Evolutionary conservation across 2,329 filamentous ascomycete species (phyloP).

Genomic region (Colletotrichum sp.): DNA sequence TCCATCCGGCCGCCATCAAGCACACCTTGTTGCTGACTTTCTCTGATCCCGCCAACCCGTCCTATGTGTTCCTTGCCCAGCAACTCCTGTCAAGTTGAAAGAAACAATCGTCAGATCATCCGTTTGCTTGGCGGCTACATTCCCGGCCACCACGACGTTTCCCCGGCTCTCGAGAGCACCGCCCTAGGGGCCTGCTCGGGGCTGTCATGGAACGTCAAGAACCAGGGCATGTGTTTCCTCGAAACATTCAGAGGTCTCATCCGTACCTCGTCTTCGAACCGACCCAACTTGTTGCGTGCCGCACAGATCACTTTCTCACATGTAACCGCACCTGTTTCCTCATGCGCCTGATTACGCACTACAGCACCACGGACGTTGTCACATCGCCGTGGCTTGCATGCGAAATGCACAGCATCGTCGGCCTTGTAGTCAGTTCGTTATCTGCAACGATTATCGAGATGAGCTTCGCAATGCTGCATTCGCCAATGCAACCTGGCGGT

Average conservation of each 20-base stretch:
- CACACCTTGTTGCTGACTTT: not conserved
- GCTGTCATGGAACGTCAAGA: not conserved
- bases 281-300: not conserved
- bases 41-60: constrained; percentile 2
- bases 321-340: constrained; percentile 4
- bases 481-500: not conserved
- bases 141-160: not conserved
- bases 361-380: not conserved
- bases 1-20: not conserved
- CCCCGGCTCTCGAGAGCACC: not conserved
- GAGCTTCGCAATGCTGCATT: not conserved
- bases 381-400: not conserved
- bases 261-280: not conserved
- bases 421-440: too few relatives aligned
- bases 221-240: not conserved
- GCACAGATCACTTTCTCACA: constrained; percentile 16
- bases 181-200: not conserved
- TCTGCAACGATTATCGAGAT: not conserved
- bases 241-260: constrained; percentile 1
- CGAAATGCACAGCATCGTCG: not conserved
- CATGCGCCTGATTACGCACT: not conserved
- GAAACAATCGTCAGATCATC: constrained; percentile 1
- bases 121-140: not conserved
- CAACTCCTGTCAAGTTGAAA: constrained; percentile 5
- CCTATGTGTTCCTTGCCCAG: not conserved